Evolutionary conservation across 2,329 filamentous ascomycete genomes (phyloP), one percentile per base, ranked within the genome.

Genomic region (Aspergillus sclerotialis): DNA sequence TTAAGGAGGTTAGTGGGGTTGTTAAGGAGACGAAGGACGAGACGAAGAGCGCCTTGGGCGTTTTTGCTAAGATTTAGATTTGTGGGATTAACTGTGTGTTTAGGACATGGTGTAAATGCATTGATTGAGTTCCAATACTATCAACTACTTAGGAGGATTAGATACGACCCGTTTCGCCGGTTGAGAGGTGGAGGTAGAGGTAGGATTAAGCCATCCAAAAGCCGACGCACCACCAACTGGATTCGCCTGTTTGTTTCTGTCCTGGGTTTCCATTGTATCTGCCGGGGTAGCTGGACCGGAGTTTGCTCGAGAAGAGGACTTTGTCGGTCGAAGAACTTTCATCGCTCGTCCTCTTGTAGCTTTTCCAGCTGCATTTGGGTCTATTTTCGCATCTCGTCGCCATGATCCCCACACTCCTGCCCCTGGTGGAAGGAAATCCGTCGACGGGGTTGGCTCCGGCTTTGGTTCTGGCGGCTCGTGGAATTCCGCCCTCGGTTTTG

Each of bases 191-290:
- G n/a, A n/a, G n/a, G n/a, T n/a, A n/a, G n/a, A n/a, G n/a, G n/a
- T n/a, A n/a, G 19, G 47, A 43, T 84, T 90, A 69, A 95, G 81
- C 89, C 89, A 96, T 9, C 84, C 82, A 65, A 96, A 96, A 3
- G 90, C 90, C 38, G 86, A 92, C 10, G 84, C 90, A n/a, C 85
- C 85, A 7, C 90, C 90, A 12, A 94, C 76, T 0, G 92, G 90
- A 53, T 96, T 96, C 19, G 78, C 19, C 19, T 23, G 19, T 23
- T n/a, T n/a, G n/a, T n/a, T n/a, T n/a, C n/a, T n/a, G n/a, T n/a
- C n/a, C n/a, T n/a, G n/a, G n/a, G n/a, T n/a, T n/a, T n/a, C n/a
- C n/a, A n/a, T n/a, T n/a, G n/a, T n/a, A n/a, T n/a, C n/a, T n/a
- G n/a, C n/a, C n/a, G n/a, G n/a, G n/a, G n/a, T n/a, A n/a, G n/a